Evolutionary conservation across 192 early-diverging fungal species (phyloP).

Genomic region (Dimargaris cristalligena): DNA sequence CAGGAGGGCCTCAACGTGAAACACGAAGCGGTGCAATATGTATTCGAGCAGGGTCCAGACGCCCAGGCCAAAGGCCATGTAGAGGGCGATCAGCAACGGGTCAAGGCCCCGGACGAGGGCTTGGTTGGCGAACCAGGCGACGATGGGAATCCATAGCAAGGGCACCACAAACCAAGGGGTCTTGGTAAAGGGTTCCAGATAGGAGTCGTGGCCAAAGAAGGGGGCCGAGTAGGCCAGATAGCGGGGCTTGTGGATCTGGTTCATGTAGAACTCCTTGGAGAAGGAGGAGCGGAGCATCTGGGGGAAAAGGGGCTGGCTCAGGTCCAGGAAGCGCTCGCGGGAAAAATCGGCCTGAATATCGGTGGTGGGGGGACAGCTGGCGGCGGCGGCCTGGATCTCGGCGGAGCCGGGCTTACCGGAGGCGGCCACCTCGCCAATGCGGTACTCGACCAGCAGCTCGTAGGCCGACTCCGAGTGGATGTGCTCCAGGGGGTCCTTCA

Average conservation of each 20-base stretch:
- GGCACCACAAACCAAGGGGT: constrained; percentile 89
- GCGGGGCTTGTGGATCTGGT: constrained; percentile 82
- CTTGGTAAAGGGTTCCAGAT: constrained; percentile 69
- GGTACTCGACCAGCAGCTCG: constrained; percentile 68
- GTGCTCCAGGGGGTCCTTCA: constrained; percentile 64
- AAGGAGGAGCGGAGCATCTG: constrained; percentile 63
- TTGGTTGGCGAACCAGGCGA: constrained; percentile 26
- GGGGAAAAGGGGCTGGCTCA: constrained; percentile 56
- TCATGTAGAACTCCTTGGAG: constrained; percentile 66
- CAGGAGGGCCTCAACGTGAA: constrained; percentile 77
- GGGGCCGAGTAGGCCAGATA: constrained; percentile 58
- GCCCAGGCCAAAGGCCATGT: constrained; percentile 47
- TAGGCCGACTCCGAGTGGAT: constrained; percentile 71
- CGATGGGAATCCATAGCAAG: constrained; percentile 70
- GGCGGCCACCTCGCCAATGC: constrained; percentile 39
- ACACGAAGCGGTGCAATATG: constrained; percentile 78
- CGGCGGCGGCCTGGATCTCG: constrained; percentile 15
- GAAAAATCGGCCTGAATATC: constrained; percentile 25
- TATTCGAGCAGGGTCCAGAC: constrained; percentile 86
- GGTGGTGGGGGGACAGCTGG: constrained; percentile 21
- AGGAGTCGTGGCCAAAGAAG: constrained; percentile 57
- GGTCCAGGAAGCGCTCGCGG: constrained; percentile 58
- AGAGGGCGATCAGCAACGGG: constrained; percentile 21
- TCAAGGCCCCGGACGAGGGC: constrained; percentile 24
- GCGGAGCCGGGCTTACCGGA: constrained; percentile 8